Percentiles rank a stretch among this genome's conserved stretches.
These are phyloP conservation scores for Ottelia alismoides DNA, from an alignment of 106 monocot genomes.

Conservation along the genomic window DNA sequence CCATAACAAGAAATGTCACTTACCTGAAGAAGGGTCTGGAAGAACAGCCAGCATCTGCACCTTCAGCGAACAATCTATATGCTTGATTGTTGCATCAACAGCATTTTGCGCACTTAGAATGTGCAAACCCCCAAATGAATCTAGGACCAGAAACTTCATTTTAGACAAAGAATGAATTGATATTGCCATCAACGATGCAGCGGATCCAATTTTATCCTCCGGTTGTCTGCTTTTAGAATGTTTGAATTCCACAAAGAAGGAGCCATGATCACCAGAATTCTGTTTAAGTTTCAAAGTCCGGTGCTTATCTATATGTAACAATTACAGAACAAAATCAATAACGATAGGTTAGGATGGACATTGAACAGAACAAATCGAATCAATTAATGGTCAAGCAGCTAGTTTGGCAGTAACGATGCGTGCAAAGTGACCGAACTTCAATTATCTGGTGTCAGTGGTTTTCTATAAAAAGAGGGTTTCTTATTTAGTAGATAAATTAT, in stretches of 20 bases:
- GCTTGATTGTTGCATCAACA: constrained; percentile 9
- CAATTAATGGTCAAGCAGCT: too few species aligned
- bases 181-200: constrained; percentile 34
- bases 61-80: constrained; percentile 45
- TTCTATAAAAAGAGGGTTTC: too few species aligned
- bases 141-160: constrained; percentile 67
- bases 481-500: too few species aligned
- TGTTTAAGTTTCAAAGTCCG: constrained; percentile 49
- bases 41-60: constrained; percentile 52
- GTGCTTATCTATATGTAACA: constrained; percentile 67
- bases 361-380: too few species aligned
- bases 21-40: constrained; percentile 52
- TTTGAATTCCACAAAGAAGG: constrained; percentile 29
- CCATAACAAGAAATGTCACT: constrained; percentile 9
- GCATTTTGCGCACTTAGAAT: constrained; percentile 28
- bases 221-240: constrained; percentile 3
- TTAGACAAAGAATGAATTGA: constrained; percentile 42
- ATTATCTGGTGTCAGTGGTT: too few species aligned
- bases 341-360: too few species aligned
- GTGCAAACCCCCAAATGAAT: constrained; percentile 69
- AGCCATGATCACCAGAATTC: constrained; percentile 38
- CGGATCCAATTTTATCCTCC: constrained; percentile 9
- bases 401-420: too few species aligned
- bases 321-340: too few species aligned
- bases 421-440: too few species aligned